A percentile compares a stretch with the other conserved stretches of the same genome.
phyloP scores from a whole-genome alignment of 345 rosid species.

The Eucalyptus sp. region DNA sequence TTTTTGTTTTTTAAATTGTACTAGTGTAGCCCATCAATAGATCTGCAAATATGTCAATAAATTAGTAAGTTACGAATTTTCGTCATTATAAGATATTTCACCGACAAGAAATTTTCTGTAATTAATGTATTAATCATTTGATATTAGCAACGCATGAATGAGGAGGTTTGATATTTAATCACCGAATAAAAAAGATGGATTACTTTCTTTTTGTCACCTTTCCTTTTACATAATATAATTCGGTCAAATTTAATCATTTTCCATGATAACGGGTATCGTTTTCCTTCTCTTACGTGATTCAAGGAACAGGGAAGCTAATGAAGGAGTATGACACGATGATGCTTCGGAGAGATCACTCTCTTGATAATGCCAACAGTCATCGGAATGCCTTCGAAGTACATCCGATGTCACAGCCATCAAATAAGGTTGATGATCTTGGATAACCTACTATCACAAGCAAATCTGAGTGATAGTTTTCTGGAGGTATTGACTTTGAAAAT shows the following conservation, averaged over 20 bases:
- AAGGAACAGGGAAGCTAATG: background rate
- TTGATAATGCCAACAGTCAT: background rate
- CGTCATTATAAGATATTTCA: too few species aligned
- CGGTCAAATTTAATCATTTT: background rate
- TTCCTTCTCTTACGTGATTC: background rate
- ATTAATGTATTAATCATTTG: too few species aligned
- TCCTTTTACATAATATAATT: background rate
- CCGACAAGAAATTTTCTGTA: too few species aligned
- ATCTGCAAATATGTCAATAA: too few species aligned
- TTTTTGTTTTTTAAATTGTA: too few species aligned
- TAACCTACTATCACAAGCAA: too few species aligned
- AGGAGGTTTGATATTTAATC: background rate
- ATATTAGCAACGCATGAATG: too few species aligned
- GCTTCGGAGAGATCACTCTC: background rate
- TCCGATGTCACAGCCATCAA: background rate
- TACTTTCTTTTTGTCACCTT: background rate
- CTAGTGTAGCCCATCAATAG: too few species aligned
- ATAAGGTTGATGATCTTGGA: background rate
- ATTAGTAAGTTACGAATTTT: too few species aligned
- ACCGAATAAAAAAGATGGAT: background rate
- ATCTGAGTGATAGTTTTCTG: too few species aligned
- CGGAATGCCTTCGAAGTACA: background rate
- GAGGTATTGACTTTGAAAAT: too few species aligned
- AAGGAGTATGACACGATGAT: background rate
- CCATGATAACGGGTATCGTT: background rate